Percentiles rank a stretch among this genome's conserved stretches.
Conservation (phyloP, 169 alveolate genomes). For the Plasmodium cynomolgi region DNA sequence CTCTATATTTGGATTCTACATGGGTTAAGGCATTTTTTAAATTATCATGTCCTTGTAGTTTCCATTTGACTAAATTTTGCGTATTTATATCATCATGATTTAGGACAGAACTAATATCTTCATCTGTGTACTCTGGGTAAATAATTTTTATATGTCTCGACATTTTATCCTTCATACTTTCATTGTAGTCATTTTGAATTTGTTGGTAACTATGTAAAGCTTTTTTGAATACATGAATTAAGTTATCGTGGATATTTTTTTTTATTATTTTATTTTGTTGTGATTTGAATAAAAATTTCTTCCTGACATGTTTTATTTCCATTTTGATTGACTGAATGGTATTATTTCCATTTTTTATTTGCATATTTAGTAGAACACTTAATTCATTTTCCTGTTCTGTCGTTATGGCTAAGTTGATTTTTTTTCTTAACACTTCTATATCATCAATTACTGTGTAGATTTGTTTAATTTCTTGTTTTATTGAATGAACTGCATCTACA, state of each 20-base stretch:
- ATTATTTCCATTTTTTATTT: constrained; percentile 56
- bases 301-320: constrained; percentile 52
- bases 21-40: constrained; percentile 70
- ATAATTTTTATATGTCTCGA: constrained; percentile 69
- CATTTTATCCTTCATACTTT: constrained; percentile 61
- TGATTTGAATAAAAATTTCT: constrained; percentile 18
- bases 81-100: constrained; percentile 66
- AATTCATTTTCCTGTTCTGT: constrained; percentile 73
- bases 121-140: constrained; percentile 59
- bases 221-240: constrained; percentile 65
- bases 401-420: constrained; percentile 43
- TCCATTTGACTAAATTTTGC: constrained; percentile 66
- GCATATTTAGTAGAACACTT: constrained; percentile 45
- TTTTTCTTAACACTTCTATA: constrained; percentile 43
- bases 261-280: constrained; percentile 35
- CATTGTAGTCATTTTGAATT: constrained; percentile 31
- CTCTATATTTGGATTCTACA: constrained; percentile 74
- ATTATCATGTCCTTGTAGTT: constrained; percentile 71
- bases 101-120: constrained; percentile 52
- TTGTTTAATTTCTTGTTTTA: constrained; percentile 40
- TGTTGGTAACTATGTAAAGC: constrained; percentile 50
- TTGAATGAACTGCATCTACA: constrained; percentile 49
- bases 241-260: constrained; percentile 62
- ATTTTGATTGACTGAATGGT: constrained; percentile 22
- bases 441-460: constrained; percentile 22